phyloP scores from a whole-genome alignment of 1,139 yeast genomes.

The Barnettozyma hawaiiensis region DNA sequence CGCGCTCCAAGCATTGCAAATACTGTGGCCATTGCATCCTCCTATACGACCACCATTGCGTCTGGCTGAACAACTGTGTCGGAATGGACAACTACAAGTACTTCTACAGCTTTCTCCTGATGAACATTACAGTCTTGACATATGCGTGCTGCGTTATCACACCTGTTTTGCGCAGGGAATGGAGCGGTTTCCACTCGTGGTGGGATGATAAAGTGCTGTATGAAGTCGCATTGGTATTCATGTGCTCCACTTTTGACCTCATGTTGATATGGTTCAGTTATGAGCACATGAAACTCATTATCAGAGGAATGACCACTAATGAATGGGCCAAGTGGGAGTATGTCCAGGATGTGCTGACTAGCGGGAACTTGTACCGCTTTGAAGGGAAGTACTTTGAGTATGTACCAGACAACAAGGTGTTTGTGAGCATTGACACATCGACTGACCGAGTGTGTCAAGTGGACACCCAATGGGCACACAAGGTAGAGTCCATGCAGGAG shows the following conservation, averaged over 20 bases:
- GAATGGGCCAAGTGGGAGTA: slow-evolving; percentile 83
- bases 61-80: slow-evolving; percentile 92
- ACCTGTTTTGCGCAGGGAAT: slow-evolving; percentile 27
- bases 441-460: slow-evolving; percentile 16
- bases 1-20: slow-evolving; percentile 86
- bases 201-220: slow-evolving; percentile 10
- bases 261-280: slow-evolving; percentile 52
- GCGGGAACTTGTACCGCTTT: slow-evolving; percentile 37
- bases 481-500: slow-evolving; percentile 6
- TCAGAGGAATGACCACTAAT: slow-evolving; percentile 86
- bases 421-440: slow-evolving; percentile 20
- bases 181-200: no score
- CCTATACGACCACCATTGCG: slow-evolving; percentile 83
- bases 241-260: slow-evolving; percentile 49
- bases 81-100: slow-evolving; percentile 72
- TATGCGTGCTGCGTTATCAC: slow-evolving; percentile 47
- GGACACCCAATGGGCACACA: slow-evolving; percentile 23
- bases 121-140: slow-evolving; percentile 49
- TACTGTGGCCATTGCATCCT: slow-evolving; percentile 64
- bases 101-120: slow-evolving; percentile 56
- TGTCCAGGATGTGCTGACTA: slow-evolving; percentile 54
- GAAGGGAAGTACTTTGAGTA: slow-evolving; percentile 16
- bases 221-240: slow-evolving; percentile 26
- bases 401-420: slow-evolving; percentile 16
- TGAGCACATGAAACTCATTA: slow-evolving; percentile 58